These are phyloP conservation scores for Megacollybia platyphylla DNA, from an alignment of 1,284 basidiomycete species.

Conservation along the genomic window DNA sequence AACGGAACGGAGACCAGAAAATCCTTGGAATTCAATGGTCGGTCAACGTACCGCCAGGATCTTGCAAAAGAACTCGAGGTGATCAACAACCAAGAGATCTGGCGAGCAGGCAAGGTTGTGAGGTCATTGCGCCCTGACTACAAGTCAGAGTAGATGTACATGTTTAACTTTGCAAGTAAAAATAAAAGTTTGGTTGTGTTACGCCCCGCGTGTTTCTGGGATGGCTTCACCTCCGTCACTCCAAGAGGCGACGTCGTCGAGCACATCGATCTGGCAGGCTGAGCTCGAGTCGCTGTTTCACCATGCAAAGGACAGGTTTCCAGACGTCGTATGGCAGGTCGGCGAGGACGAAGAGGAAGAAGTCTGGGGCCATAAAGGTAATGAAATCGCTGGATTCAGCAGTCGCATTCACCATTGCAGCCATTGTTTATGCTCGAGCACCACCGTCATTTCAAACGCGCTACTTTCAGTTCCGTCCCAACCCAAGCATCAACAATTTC, in stretches of 20 bases:
- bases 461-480: slow-evolving; percentile 67
- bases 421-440: slow-evolving; percentile 88
- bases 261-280: slow-evolving; percentile 49
- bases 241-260: neutral
- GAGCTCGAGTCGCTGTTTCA: slow-evolving; percentile 69
- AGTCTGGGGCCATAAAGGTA: slow-evolving; percentile 88
- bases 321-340: slow-evolving; percentile 83
- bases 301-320: slow-evolving; percentile 74
- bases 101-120: slow-evolving; percentile 73
- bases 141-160: slow-evolving; percentile 34
- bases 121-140: slow-evolving; percentile 70
- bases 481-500: slow-evolving; percentile 35
- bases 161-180: neutral
- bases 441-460: slow-evolving; percentile 76
- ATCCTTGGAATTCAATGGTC: slow-evolving; percentile 92
- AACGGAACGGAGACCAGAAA: slow-evolving; percentile 96
- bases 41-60: slow-evolving; percentile 88
- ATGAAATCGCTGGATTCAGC: slow-evolving; percentile 8
- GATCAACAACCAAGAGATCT: slow-evolving; percentile 97
- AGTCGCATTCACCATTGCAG: slow-evolving; percentile 22
- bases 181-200: no score
- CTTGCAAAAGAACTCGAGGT: slow-evolving; percentile 90
- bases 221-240: neutral
- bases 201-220: no score
- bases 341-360: slow-evolving; percentile 37